Percentiles rank a stretch among this genome's conserved stretches.
phyloP scores from a whole-genome alignment of 345 rosid genomes.

The Populus nigra region DNA sequence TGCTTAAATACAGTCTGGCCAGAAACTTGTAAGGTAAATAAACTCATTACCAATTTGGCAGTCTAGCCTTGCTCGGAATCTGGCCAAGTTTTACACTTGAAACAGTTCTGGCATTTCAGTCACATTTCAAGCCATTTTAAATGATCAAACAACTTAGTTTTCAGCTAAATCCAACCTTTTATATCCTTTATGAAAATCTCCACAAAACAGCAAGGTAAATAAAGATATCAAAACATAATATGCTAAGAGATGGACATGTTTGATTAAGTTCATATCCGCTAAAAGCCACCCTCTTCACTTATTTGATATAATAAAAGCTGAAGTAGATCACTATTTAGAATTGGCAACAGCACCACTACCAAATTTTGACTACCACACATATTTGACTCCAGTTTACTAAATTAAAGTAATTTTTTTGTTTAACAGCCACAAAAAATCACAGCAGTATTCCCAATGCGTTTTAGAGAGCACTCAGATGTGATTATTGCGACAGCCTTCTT shows the following conservation, averaged over 20 bases:
- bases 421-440: conserved; percentile 54
- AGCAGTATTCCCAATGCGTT: conserved; percentile 84
- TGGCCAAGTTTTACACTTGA: neutral
- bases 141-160: neutral
- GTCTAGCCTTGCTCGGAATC: neutral
- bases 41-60: neutral
- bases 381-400: neutral
- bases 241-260: neutral
- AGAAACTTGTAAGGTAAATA: too few species aligned
- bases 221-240: neutral
- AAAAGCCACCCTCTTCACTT: neutral
- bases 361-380: neutral
- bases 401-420: conserved; percentile 6
- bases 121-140: neutral
- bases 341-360: neutral
- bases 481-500: conserved; percentile 75
- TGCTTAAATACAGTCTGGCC: too few species aligned
- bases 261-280: neutral
- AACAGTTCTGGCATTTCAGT: neutral
- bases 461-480: conserved; percentile 76
- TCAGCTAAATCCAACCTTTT: neutral
- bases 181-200: neutral
- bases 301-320: neutral
- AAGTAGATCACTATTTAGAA: neutral
- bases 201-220: neutral